phyloP scores from a whole-genome alignment of 2,329 filamentous ascomycete species.

The Fusarium fracticaudum region DNA sequence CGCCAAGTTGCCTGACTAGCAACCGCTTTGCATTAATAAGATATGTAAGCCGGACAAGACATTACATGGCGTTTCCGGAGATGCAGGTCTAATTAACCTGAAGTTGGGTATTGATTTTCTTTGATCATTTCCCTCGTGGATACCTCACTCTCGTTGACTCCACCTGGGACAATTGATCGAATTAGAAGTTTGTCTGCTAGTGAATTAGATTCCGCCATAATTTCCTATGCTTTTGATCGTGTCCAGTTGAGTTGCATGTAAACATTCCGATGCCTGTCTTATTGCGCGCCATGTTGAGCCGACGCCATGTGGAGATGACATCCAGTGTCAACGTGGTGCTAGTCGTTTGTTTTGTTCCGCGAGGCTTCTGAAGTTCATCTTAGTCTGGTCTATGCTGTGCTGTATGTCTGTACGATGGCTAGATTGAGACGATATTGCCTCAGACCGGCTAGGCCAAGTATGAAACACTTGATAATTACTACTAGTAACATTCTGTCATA shows the following conservation, averaged over 20 bases:
- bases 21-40: background rate
- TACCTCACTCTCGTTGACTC: background rate
- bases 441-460: conserved; percentile 9
- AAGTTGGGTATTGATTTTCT: conserved; percentile 1
- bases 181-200: background rate
- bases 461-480: conserved; percentile 34
- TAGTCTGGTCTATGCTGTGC: background rate
- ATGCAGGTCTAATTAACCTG: conserved; percentile 1
- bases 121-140: conserved; percentile 20
- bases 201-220: background rate
- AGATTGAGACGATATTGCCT: conserved; percentile 21
- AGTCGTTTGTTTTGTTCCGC: conserved; percentile 30
- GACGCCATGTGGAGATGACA: conserved; percentile 38
- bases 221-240: background rate
- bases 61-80: conserved; percentile 3
- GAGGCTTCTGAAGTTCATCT: conserved; percentile 29
- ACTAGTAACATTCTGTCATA: background rate
- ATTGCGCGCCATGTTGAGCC: conserved; percentile 38
- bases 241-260: conserved; percentile 12
- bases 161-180: conserved; percentile 5
- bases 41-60: background rate
- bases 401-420: background rate
- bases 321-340: conserved; percentile 4
- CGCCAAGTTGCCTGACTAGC: background rate
- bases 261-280: conserved; percentile 17